Evolutionary conservation across 352 stramenopile species (phyloP), one percentile per base, ranked within the genome.

Genomic region (Phytopythium montanum): DNA sequence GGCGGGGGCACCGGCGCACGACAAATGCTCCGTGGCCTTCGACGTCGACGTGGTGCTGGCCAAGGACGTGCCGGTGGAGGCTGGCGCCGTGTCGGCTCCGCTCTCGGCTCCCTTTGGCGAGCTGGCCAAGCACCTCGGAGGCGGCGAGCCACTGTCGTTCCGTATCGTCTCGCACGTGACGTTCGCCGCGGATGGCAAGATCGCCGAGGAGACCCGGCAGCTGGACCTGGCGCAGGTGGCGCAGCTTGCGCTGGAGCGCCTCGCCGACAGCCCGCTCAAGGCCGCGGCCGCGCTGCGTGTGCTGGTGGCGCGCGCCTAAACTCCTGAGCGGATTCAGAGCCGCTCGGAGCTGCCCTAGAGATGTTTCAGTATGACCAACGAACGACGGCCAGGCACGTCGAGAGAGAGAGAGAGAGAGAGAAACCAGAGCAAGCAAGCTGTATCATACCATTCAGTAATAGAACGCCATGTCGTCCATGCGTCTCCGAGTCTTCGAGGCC

Each of bases 11-110:
- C 75, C 71, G 52, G 77, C 65, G 16, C 80, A 70, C 33, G 76
- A 92, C 61, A 92, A 91, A 62, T 92, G 83, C 52, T 60, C 87
- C 7, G 78, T 94, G 51, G 75, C 82, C 61, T 93, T 78, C 77
- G 78, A 92, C 33, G 65, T 94, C 16, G 78, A 93, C 51, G 83
- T 71, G 3, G 61, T 54, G 23, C 50, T 94, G 25, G 79, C 78
- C 39, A 63, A 79, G 8, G 68, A 79, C 21, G 81, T 79, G 7
- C 70, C 68, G 9, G 77, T 73, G 44, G 49, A 28, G 29, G 5
- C 9, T 14, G 73, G 77, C 44, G 78, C 91, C n/a, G n/a, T n/a
- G n/a, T n/a, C n/a, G n/a, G n/a, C n/a, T 7, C 79, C 79, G 23
- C 53, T 92, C 21, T 85, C 81, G 34, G 67, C 76, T 23, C 82